A percentile compares a stretch with the other conserved stretches of the same genome.
phyloP scores from a whole-genome alignment of 2,329 filamentous ascomycete species.

The Fusarium nodosum region DNA sequence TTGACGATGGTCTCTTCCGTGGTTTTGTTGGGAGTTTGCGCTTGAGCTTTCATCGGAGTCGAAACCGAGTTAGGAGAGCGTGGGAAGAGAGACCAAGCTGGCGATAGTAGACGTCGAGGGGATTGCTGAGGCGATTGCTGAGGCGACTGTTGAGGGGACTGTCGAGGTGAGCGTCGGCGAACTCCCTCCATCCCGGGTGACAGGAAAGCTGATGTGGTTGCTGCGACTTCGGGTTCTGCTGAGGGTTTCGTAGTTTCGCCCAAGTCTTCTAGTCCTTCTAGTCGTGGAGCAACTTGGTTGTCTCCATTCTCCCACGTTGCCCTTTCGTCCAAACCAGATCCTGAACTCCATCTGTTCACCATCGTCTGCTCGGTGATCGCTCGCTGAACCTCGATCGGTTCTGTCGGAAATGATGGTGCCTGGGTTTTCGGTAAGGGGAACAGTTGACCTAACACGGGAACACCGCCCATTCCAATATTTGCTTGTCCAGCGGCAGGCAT shows the following conservation, averaged over 20 bases:
- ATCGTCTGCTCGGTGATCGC: constrained; percentile 54
- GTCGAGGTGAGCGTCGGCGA: constrained; percentile 65
- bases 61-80: constrained; percentile 5
- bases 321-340: constrained; percentile 59
- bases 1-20: constrained; percentile 36
- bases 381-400: constrained; percentile 43
- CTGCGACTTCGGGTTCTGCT: constrained; percentile 51
- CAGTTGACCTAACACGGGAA: constrained; percentile 58
- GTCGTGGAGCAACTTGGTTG: constrained; percentile 11
- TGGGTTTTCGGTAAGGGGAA: constrained; percentile 58
- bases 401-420: constrained; percentile 41
- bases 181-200: constrained; percentile 66
- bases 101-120: constrained; percentile 56
- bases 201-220: constrained; percentile 63
- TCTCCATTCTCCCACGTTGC: constrained; percentile 58
- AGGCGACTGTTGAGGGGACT: constrained; percentile 60
- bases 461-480: constrained; percentile 55
- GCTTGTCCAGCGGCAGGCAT: constrained; percentile 56
- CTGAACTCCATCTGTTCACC: constrained; percentile 64
- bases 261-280: background rate
- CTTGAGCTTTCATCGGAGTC: constrained; percentile 1
- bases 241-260: background rate
- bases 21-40: constrained; percentile 16
- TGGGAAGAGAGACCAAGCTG: constrained; percentile 30
- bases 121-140: constrained; percentile 60